Conservation (phyloP, 805 yeast genomes). For the Suhomyces vadensis region DNA sequence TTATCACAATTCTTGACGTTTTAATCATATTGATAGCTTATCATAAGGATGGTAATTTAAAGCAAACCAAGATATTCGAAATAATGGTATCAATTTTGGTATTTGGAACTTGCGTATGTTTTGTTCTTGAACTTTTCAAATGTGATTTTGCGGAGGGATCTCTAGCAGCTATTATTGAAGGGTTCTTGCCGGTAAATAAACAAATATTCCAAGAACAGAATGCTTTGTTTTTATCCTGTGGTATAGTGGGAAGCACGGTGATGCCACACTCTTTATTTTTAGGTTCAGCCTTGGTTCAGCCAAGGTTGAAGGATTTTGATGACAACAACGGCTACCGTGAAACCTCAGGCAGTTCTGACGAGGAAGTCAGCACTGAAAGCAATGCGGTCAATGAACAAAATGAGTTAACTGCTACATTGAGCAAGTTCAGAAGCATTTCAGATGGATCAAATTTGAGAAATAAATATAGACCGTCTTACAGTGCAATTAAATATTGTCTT, state of each 20-base stretch:
- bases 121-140: slow-evolving; percentile 64
- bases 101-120: slow-evolving; percentile 72
- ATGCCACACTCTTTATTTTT: slow-evolving; percentile 49
- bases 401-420: slow-evolving; percentile 16
- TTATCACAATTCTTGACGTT: slow-evolving; percentile 80
- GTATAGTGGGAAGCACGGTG: slow-evolving; percentile 48
- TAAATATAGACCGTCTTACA: slow-evolving; percentile 43
- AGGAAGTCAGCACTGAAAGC: background rate
- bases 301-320: slow-evolving; percentile 45
- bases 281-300: slow-evolving; percentile 46
- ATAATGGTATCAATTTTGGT: slow-evolving; percentile 71
- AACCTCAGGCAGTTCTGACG: slow-evolving; percentile 2
- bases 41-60: slow-evolving; percentile 70
- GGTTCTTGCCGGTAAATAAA: slow-evolving; percentile 61
- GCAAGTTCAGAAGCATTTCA: slow-evolving; percentile 24
- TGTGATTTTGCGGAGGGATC: slow-evolving; percentile 53
- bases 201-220: slow-evolving; percentile 33
- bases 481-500: slow-evolving; percentile 44
- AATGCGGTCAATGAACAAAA: background rate
- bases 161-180: slow-evolving; percentile 53
- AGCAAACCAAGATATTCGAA: slow-evolving; percentile 76
- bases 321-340: slow-evolving; percentile 27
- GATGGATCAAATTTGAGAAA: slow-evolving; percentile 30
- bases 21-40: slow-evolving; percentile 76
- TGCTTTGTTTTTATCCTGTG: slow-evolving; percentile 46